Evolutionary conservation across 768 basidiomycete species (phyloP), one percentile per base, ranked within the genome.

Genomic region (Lenzites betulinus): DNA sequence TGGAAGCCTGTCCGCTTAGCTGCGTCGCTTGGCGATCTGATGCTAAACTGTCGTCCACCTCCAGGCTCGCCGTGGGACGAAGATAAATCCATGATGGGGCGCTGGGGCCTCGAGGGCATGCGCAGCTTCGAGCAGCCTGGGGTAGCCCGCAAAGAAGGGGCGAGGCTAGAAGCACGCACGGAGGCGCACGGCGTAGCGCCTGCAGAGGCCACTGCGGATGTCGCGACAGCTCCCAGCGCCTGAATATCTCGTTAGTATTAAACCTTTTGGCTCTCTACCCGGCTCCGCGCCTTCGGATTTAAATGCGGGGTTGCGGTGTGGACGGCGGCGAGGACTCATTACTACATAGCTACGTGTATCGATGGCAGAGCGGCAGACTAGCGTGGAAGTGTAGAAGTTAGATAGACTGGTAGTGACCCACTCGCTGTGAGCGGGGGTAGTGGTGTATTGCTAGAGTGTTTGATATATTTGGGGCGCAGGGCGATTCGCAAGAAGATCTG

Each of bases 31-130:
- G 44, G 38, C 47, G 47, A 54, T 60, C 20, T 54, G 55, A 50
- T 42, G 38, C 56, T 61, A 42, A 60, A 25, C 30, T 58, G 36
- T 54, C 16, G 58, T 51, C 26, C 18, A 16, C 15, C 42, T 52
- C 50, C 65, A 92, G 92, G 91, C 72, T 90, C 92, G 11, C 92
- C 93, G 43, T 98, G 95, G 96, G 94, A 97, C 69, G 92, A 95
- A 85, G 96, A 98, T 75, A 96, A 95, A 72, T 83, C 87, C 11
- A 92, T 98, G 93, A 91, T 98, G 86, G 78, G 74, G 5, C 84
- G 93, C 43, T 97, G 94, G 95, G 96, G 96, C 33, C 78, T 98
- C 30, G 79, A 88, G 62, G 95, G 95, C 33, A 93, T 97, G 92
- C 79, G 78, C 56, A 93, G 91, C 70, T 98, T 98, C 73, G 90